Base-by-base conservation (phyloP, 75 land plant genomes). In the Selaginella tamariscina region DNA sequence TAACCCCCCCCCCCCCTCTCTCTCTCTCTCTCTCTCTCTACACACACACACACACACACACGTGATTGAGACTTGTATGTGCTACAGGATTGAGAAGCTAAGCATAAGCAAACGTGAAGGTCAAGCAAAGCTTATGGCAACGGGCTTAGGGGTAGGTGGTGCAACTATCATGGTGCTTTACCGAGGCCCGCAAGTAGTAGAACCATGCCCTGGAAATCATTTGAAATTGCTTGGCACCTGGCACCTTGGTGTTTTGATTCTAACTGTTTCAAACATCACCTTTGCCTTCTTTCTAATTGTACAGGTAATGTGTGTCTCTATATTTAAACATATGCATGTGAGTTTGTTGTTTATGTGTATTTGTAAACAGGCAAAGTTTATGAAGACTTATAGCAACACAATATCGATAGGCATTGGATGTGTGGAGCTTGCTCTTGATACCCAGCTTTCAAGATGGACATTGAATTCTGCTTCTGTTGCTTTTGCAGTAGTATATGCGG, bases 91-190 rank as follows among this genome's bases (percentile, higher is more conserved):
- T 30, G 90, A 88, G 77, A 76, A 32, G 29, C 31, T 81, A 26
- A 65, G 73, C n/a, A 27, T 75, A 5, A 82, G 67, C 32, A 33
- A 27, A 33, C 66, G 32, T 2, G 77, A 80, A 31, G 93, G 93
- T 22, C 78, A 64, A 66, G 86, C 83, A 27, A 88, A 86, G 68
- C 56, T 82, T 24, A 2, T 80, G 49, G 89, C 87, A 23, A 80
- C 81, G 27, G 1, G 77, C n/a, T 2, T 73, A 1, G 66, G 84
- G 21, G 72, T 84, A 18, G 39, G 71, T 15, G 87, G 89, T 2
- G 87, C 89, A 23, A 75, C 71, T 67, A 22, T 77, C 1, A 71
- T 86, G 54, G 69, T 78, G 11, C 24, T 84, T 1, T 87, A 86
- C 78, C 74, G 56, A 71, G 94, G 94, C 24, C 60, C 71, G 11